These are phyloP conservation scores for Ophiocordyceps camponoti-saundersi DNA, from an alignment of 2,329 filamentous ascomycete species.

Conservation along the genomic window DNA sequence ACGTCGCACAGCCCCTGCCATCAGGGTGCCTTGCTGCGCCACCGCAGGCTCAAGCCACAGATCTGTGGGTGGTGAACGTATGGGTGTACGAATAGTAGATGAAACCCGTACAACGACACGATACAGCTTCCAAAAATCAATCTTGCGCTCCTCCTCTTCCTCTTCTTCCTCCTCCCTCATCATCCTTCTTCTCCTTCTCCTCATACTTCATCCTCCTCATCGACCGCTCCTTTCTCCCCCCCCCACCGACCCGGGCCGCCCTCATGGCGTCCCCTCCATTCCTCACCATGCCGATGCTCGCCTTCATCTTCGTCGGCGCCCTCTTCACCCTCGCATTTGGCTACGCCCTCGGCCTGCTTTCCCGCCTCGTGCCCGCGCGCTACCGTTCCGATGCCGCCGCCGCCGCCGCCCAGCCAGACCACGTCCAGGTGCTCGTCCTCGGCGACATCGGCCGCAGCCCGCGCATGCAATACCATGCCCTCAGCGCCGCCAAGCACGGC, in stretches of 20 bases:
- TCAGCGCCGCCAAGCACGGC: constrained; percentile 75
- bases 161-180: too few relatives aligned
- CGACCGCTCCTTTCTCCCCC: too few relatives aligned
- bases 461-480: constrained; percentile 95
- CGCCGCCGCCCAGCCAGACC: constrained; percentile 15
- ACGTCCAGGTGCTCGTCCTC: constrained; percentile 71
- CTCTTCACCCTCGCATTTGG: constrained; percentile 14
- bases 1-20: too few relatives aligned
- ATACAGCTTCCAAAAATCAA: too few relatives aligned
- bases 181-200: too few relatives aligned
- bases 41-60: too few relatives aligned
- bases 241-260: not conserved
- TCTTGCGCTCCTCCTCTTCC: too few relatives aligned
- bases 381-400: constrained; percentile 15
- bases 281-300: constrained; percentile 11
- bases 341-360: constrained; percentile 7
- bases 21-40: too few relatives aligned
- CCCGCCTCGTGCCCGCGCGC: constrained; percentile 14
- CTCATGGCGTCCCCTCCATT: not conserved
- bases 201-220: too few relatives aligned
- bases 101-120: too few relatives aligned
- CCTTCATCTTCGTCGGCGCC: constrained; percentile 17
- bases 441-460: constrained; percentile 92
- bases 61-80: too few relatives aligned
- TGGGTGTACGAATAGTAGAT: too few relatives aligned